A percentile compares a stretch with the other conserved stretches of the same genome.
These are phyloP conservation scores for Phytopythium cucurbitacearum DNA, from an alignment of 352 stramenopile species.

Conservation along the genomic window DNA sequence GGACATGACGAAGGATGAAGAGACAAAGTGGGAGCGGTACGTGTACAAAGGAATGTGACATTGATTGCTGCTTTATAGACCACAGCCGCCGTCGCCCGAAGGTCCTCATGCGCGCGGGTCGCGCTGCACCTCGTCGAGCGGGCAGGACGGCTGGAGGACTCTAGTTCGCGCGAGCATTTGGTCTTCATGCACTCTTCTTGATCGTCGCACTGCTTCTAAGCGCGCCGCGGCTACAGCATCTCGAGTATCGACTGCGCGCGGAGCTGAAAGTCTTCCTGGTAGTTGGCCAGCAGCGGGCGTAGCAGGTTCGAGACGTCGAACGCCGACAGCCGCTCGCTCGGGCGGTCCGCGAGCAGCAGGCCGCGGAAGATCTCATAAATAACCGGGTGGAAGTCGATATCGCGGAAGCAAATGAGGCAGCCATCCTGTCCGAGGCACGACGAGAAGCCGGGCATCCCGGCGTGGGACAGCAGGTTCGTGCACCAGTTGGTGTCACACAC, in stretches of 20 bases:
- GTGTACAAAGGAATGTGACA: too few relatives aligned
- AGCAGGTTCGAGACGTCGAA: slow-evolving; percentile 47
- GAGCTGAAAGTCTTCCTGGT: slow-evolving; percentile 51
- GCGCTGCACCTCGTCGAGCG: too few relatives aligned
- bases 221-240: slow-evolving; percentile 16
- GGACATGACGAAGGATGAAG: too few relatives aligned
- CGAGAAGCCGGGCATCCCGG: slow-evolving; percentile 26
- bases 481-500: slow-evolving; percentile 76
- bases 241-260: slow-evolving; percentile 50
- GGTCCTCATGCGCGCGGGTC: too few relatives aligned
- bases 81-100: too few relatives aligned
- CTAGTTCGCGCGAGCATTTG: background rate
- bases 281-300: slow-evolving; percentile 47
- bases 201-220: background rate
- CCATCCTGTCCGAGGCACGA: slow-evolving; percentile 50
- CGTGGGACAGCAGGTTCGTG: slow-evolving; percentile 62
- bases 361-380: slow-evolving; percentile 74
- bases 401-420: slow-evolving; percentile 79
- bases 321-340: slow-evolving; percentile 52
- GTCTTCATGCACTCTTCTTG: background rate
- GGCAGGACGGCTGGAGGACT: too few relatives aligned
- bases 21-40: too few relatives aligned
- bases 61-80: too few relatives aligned
- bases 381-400: slow-evolving; percentile 66
- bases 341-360: slow-evolving; percentile 44